Base-by-base conservation (phyloP, 2,329 filamentous ascomycete species). In the Bipolaris victoriae region DNA sequence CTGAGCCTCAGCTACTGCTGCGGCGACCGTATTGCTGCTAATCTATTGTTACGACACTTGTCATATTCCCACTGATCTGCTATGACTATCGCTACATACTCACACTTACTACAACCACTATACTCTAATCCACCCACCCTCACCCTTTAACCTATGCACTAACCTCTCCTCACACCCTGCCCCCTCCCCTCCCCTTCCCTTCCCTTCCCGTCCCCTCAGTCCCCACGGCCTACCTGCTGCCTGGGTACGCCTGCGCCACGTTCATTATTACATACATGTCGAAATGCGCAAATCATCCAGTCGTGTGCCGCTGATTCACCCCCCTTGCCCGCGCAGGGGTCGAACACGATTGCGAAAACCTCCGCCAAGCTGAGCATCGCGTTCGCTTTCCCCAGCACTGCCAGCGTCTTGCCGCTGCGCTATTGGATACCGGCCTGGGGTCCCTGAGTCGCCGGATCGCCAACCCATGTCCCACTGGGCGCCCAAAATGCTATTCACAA, bases 111-210 rank as follows among this genome's bases (percentile, higher is more conserved):
- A 3, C 26, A 9, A 9, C 24, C 24, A 26, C 24, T 29, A 10
- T 29, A 10, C 26, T 10, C 26, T 10, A 29, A 29, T 7, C 26
- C 26, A 29, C 26, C 26, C 24, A 26, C 7, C 22, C 24, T 7
- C 24, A 7, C 50, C 50, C 39, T 44, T 45, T 56, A 57, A 66
- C 61, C 53, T 63, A 64, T 64, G 37, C 57, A 65, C 65, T 62
- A 56, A 66, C 62, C 55, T 67, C 65, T 63, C 66, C 67, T 65
- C 67, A 57, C 63, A 61, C 58, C 55, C 58, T 39, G 20, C 55
- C 57, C 52, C 57, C 53, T 13, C n/a, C 36, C 22, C 22, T 7
- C 7, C 24, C 24, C 24, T 7, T 9, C 57, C 58, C 52, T 61
- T 51, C 52, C 57, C 53, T n/a, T 13, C 39, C 9, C 26, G 26